A percentile compares a stretch with the other conserved stretches of the same genome.
These are phyloP conservation scores for Podospora fimiseda DNA, from an alignment of 495 filamentous ascomycete species.

Conservation along the genomic window DNA sequence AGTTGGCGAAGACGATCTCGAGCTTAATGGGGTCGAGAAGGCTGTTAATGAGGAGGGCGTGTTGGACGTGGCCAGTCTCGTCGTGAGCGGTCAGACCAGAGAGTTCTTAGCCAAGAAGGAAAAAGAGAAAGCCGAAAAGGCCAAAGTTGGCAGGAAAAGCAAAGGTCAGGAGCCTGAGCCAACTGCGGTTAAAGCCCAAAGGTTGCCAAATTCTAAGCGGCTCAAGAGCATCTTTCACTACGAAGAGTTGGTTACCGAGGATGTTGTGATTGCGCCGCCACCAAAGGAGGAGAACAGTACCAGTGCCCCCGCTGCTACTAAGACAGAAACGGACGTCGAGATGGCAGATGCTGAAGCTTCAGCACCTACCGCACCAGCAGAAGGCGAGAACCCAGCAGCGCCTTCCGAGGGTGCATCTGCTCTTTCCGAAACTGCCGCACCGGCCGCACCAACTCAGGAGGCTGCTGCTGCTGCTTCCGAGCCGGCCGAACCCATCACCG, in stretches of 20 bases:
- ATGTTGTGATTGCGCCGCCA: constrained; percentile 36
- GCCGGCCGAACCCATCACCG: constrained; percentile 29
- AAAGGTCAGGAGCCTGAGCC: constrained; percentile 50
- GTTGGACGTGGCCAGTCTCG: constrained; percentile 88
- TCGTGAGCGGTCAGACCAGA: constrained; percentile 80
- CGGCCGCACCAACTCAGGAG: not conserved
- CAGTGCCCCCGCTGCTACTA: constrained; percentile 18
- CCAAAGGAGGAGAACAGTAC: constrained; percentile 28
- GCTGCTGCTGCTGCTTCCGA: not conserved
- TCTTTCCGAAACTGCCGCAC: constrained; percentile 5
- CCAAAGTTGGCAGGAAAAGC: constrained; percentile 38
- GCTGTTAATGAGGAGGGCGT: constrained; percentile 69
- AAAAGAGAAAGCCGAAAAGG: constrained; percentile 76
- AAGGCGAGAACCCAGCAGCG: not conserved
- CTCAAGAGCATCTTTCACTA: constrained; percentile 72
- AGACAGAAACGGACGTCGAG: constrained; percentile 16
- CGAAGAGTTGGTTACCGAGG: constrained; percentile 67
- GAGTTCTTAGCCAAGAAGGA: constrained; percentile 90
- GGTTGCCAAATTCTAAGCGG: constrained; percentile 77
- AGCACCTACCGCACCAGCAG: constrained; percentile 6
- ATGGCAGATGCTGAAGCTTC: constrained; percentile 10
- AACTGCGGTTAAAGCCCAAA: constrained; percentile 46
- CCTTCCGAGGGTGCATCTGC: no score
- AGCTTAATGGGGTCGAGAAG: constrained; percentile 44
- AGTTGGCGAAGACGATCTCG: constrained; percentile 30